phyloP scores from a whole-genome alignment of 2,329 filamentous ascomycete genomes.

The Talaromyces sp. region DNA sequence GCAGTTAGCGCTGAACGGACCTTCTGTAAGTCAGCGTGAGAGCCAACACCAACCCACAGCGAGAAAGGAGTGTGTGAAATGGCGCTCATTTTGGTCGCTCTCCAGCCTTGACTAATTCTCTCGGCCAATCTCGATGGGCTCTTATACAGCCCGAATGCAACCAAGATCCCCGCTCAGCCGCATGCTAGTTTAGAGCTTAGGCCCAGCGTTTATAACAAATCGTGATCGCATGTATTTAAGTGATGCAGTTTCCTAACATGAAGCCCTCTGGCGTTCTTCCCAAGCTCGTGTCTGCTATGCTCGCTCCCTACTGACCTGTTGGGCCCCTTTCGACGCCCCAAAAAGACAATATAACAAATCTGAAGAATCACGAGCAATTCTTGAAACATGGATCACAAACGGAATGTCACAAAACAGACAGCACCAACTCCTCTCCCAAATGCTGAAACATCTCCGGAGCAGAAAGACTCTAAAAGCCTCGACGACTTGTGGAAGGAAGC shows the following conservation, averaged over 20 bases:
- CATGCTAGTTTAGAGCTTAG: not conserved
- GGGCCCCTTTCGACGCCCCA: too few species aligned
- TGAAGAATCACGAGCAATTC: not conserved
- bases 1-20: not conserved
- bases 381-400: not conserved
- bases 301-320: not conserved
- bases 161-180: not conserved
- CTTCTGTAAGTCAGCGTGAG: not conserved
- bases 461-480: not conserved
- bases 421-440: not conserved
- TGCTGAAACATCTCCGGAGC: not conserved
- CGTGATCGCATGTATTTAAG: not conserved
- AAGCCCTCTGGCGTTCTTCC: not conserved
- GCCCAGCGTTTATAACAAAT: not conserved
- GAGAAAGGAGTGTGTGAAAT: not conserved
- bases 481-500: constrained; percentile 4
- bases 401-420: not conserved
- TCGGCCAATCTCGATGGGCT: not conserved
- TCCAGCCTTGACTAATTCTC: not conserved
- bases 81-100: not conserved
- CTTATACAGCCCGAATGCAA: not conserved
- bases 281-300: not conserved
- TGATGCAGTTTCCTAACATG: not conserved
- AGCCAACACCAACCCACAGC: not conserved
- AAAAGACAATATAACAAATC: not conserved